phyloP scores from a whole-genome alignment of 306 rosid species.

The Clitoria ternatea region DNA sequence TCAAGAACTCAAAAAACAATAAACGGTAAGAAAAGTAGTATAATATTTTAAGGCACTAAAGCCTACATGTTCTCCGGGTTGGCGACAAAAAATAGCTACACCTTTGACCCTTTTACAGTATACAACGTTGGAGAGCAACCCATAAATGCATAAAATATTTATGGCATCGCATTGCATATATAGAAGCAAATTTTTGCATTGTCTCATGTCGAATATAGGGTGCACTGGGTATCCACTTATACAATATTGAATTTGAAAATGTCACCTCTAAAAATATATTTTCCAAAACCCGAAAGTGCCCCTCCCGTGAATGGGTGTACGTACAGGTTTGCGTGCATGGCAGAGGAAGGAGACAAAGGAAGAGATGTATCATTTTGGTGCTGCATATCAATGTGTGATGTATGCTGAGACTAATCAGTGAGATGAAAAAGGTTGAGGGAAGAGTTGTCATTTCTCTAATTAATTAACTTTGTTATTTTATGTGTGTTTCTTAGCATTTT shows the following conservation, averaged over 20 bases:
- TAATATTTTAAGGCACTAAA: slow-evolving; percentile 2
- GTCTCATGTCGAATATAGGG: background rate
- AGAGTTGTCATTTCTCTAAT: slow-evolving; percentile 53
- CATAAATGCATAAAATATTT: background rate
- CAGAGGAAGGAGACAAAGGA: slow-evolving; percentile 47
- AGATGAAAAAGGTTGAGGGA: slow-evolving; percentile 8
- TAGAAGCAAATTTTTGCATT: background rate
- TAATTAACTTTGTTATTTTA: slow-evolving; percentile 28
- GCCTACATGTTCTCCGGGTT: slow-evolving; percentile 40
- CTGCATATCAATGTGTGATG: background rate
- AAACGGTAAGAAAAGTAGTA: slow-evolving; percentile 1
- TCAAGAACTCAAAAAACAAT: slow-evolving; percentile 33
- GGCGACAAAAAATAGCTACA: slow-evolving; percentile 31
- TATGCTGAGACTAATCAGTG: background rate
- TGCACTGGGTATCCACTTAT: background rate
- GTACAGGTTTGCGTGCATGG: slow-evolving; percentile 31
- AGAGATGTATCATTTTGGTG: slow-evolving; percentile 25
- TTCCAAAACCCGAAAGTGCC: background rate
- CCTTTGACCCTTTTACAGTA: slow-evolving; percentile 23
- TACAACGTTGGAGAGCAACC: slow-evolving; percentile 13
- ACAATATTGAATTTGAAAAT: background rate
- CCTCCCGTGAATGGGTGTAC: slow-evolving; percentile 10
- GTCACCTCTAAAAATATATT: background rate
- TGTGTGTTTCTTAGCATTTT: slow-evolving; percentile 15
- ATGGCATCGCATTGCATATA: background rate